A percentile compares a stretch with the other conserved stretches of the same genome.
Evolutionary conservation across 192 early-diverging fungal genomes (phyloP).

Genomic region (Backusella parvicylindrica): DNA sequence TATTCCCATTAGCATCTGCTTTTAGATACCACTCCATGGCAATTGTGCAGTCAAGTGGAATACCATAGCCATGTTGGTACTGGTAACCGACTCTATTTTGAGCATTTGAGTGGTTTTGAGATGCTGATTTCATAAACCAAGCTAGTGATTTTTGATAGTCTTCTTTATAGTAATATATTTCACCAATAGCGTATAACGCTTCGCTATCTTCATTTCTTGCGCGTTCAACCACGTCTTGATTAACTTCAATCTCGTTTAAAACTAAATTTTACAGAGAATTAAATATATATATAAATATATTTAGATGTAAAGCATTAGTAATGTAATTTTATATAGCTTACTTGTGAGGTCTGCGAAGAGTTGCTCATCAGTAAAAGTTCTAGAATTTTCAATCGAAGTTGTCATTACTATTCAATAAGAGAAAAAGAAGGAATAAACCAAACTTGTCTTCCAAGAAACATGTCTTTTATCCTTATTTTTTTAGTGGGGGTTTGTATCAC

Average conservation of each 20-base stretch:
- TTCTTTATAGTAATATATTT: not conserved
- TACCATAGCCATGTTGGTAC: not conserved
- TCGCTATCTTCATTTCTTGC: not conserved
- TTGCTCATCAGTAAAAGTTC: not conserved
- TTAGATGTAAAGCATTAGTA: too few species aligned
- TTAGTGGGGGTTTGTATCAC: not conserved
- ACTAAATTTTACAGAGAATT: not conserved
- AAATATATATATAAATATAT: not conserved
- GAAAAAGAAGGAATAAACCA: not conserved
- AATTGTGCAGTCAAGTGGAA: not conserved
- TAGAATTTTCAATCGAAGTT: not conserved
- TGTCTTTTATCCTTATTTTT: not conserved
- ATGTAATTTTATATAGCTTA: not conserved
- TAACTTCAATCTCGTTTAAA: not conserved
- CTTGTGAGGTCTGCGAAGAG: not conserved
- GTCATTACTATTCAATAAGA: not conserved
- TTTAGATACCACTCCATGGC: not conserved
- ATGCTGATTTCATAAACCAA: not conserved
- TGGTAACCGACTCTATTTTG: not conserved
- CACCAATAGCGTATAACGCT: not conserved
- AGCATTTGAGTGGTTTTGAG: not conserved
- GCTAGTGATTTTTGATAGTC: not conserved
- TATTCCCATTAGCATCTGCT: not conserved
- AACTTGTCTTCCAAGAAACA: not conserved
- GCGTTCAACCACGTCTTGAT: not conserved